Base-by-base conservation (phyloP, 2,329 filamentous ascomycete genomes). In the Aspergillus sp. region DNA sequence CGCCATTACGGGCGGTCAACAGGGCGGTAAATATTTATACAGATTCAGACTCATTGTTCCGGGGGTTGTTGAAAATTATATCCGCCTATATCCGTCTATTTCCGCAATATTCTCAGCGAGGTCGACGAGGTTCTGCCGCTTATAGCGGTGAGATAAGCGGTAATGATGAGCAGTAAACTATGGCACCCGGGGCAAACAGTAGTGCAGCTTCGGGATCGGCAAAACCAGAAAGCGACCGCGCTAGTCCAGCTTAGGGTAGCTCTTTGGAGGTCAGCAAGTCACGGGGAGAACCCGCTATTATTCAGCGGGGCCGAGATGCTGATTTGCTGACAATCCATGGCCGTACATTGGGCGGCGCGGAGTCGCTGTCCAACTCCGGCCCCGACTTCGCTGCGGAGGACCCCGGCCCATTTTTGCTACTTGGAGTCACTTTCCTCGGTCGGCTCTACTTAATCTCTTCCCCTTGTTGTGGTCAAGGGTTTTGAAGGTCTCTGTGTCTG, bases 361-460 rank as follows among this genome's bases (percentile, higher is more conserved):
- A 55, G 53, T 27, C 19, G 25, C 27, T 32, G 53, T 38, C 53
- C 53, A 55, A 55, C 53, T 55, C 53, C 53, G 53, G 53, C 53
- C 53, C 53, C 53, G 53, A 55, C 53, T 55, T 55, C 53, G 53
- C 53, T 55, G 53, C 53, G 53, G 53, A 55, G 39, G 39, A 39
- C 32, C 39, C 53, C 53, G 53, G 53, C 39, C 41, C 53, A 47
- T 47, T 55, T 55, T 42, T 55, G 39, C 53, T 27, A 55, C 41
- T 44, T 44, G 41, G 53, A 44, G 53, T 55, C 39, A 55, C 53
- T 55, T n/a, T 17, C 51, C 42, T 17, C 51, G 27, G 25, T 36
- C 21, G 39, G 13, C 11, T 55, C 53, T 21, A 41, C 53, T 55
- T 47, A 42, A 47, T 21, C 42, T 47, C 41, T 30, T 55, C 39